Evolutionary conservation across 148 eudicot genomes (phyloP).

Genomic region (Cornus suecica): DNA sequence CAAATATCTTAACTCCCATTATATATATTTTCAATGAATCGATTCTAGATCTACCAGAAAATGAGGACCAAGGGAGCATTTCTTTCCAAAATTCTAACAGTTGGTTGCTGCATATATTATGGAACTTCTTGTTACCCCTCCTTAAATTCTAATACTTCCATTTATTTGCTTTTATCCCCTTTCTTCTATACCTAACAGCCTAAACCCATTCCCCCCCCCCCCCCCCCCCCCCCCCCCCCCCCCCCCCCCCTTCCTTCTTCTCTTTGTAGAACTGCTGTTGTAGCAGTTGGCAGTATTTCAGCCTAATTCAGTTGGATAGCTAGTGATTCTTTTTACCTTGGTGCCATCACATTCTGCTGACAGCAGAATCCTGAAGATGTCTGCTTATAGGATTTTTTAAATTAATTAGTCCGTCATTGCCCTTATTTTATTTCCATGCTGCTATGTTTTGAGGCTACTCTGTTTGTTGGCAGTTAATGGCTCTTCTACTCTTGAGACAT

Average conservation of each 20-base stretch:
- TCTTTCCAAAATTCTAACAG: no score
- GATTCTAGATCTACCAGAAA: background rate
- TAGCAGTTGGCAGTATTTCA: background rate
- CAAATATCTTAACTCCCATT: no score
- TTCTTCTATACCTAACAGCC: no score
- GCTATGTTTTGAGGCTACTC: background rate
- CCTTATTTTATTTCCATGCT: background rate
- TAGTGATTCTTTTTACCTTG: background rate
- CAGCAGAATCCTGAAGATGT: background rate
- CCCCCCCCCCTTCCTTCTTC: background rate
- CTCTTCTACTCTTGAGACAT: conserved; percentile 79
- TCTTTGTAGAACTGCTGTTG: background rate
- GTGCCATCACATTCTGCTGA: background rate
- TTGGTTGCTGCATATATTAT: no score
- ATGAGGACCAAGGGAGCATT: no score
- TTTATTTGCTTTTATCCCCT: background rate
- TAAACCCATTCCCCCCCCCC: no score
- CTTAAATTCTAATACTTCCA: no score
- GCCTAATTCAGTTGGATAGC: background rate
- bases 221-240: background rate
- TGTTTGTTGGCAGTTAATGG: conserved; percentile 58
- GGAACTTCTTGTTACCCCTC: no score
- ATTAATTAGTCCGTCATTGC: background rate
- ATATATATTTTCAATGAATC: no score
- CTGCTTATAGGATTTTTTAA: conserved; percentile 2